Base-by-base conservation (phyloP, 495 filamentous ascomycete genomes). In the Penicillium bovifimosum region DNA sequence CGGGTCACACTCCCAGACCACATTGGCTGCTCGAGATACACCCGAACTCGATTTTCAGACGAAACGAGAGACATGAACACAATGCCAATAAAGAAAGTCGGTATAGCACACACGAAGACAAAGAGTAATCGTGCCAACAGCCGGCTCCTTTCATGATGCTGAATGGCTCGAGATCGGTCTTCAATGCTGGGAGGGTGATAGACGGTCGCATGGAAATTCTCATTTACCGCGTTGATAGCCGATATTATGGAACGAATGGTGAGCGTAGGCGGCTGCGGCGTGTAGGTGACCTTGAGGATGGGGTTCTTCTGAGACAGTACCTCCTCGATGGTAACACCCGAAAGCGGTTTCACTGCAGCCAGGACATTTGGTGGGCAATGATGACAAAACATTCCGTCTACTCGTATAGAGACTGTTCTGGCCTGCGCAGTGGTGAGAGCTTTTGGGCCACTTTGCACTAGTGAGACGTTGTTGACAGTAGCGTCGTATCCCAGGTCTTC, bases 51-150 rank as follows among this genome's bases (percentile, higher is more conserved):
- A 54, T 91, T 80, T 9, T 74, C 59, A 1, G 74, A 57, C 0
- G 85, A 72, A 0, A 96, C 80, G 0, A 96, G 78, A 45, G 76
- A 86, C 91, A 95, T 96, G 70, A 85, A 95, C 5, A 96, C 82
- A 55, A 97, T 87, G 1, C 92, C 92, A 52, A 97, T 86, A 31
- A 95, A 62, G 60, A 97, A 91, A 0, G 90, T 90, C 14, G 92
- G 93, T 33, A 97, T 87, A 33, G 86, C 86, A 24, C 85, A 75
- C 11, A 84, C 63, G n/a, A 91, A 68, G 13, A 87, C 84, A 54
- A 96, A 75, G 2, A 86, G 55, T 17, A 91, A 76, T 9, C 92
- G 84, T 33, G 76, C 64, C 0, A 86, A 67, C 35, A 91, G 75
- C 13, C 80, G 75, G 11, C 68, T 65, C 51, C 80, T 79, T 59